Conservation (phyloP, 2,329 filamentous ascomycete species). For the Trichoderma asperellum region DNA sequence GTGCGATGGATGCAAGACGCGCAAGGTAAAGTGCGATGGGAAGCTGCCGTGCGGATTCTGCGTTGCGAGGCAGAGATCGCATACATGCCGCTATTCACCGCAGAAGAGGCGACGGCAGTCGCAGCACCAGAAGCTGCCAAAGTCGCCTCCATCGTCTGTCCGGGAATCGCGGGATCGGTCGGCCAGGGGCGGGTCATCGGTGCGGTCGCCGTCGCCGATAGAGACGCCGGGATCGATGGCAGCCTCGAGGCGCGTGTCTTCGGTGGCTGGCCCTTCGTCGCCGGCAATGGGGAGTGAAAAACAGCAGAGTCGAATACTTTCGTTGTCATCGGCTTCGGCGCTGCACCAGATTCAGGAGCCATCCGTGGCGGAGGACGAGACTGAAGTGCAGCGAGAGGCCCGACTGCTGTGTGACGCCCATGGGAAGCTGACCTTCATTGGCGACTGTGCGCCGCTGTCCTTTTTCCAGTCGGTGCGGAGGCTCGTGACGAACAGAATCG, state of each 20-base stretch:
- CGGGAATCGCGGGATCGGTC: slow-evolving; percentile 18
- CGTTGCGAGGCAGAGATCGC: slow-evolving; percentile 47
- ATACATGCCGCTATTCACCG: slow-evolving; percentile 54
- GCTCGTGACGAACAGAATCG: slow-evolving; percentile 54
- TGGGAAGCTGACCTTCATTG: slow-evolving; percentile 59
- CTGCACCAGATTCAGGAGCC: slow-evolving; percentile 22
- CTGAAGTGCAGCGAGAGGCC: slow-evolving; percentile 58
- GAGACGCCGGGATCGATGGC: slow-evolving; percentile 32
- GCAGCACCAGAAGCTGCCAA: slow-evolving; percentile 30
- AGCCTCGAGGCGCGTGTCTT: slow-evolving; percentile 31
- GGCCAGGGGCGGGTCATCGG: slow-evolving; percentile 8
- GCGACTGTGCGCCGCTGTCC: slow-evolving; percentile 59
- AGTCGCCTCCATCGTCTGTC: slow-evolving; percentile 24
- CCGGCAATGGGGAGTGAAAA: neutral
- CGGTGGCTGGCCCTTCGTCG: neutral
- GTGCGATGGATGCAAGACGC: slow-evolving; percentile 58
- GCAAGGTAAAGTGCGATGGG: slow-evolving; percentile 61
- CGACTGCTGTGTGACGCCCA: slow-evolving; percentile 56
- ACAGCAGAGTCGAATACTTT: neutral
- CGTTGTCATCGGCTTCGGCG: neutral
- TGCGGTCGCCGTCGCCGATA: slow-evolving; percentile 16
- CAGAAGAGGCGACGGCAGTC: slow-evolving; percentile 44
- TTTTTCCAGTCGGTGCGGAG: slow-evolving; percentile 60
- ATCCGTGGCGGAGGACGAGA: slow-evolving; percentile 51
- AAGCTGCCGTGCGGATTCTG: slow-evolving; percentile 58